A percentile compares a stretch with the other conserved stretches of the same genome.
Evolutionary conservation across 495 filamentous ascomycete genomes (phyloP).

Genomic region (Bacidia rubella): DNA sequence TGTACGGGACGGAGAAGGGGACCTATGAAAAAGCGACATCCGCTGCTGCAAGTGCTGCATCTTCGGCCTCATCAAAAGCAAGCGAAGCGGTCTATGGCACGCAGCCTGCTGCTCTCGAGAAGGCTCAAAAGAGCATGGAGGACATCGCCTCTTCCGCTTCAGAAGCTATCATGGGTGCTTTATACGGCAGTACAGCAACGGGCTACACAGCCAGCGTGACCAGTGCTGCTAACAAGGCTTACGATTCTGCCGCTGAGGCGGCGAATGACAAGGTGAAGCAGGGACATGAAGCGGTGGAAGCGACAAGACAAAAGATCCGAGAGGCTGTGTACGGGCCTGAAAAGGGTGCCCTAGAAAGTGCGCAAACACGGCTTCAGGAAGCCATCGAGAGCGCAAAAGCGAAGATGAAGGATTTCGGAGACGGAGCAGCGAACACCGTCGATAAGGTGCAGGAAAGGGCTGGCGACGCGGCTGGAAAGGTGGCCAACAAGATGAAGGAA

Average conservation of each 20-base stretch:
- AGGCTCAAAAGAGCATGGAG: constrained; percentile 33
- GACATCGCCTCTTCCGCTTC: constrained; percentile 38
- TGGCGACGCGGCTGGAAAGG: constrained; percentile 33
- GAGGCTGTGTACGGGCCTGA: constrained; percentile 34
- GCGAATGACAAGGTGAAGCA: constrained; percentile 24
- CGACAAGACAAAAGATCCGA: constrained; percentile 19
- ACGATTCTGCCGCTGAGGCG: constrained; percentile 21
- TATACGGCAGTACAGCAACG: constrained; percentile 38
- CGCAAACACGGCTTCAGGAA: constrained; percentile 31
- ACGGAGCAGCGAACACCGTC: constrained; percentile 24
- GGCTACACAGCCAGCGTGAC: constrained; percentile 25
- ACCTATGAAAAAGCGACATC: constrained; percentile 39
- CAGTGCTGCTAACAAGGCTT: constrained; percentile 24
- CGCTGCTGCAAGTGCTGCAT: constrained; percentile 35
- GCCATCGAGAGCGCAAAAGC: constrained; percentile 38
- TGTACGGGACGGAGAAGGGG: constrained; percentile 47
- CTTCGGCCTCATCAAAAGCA: constrained; percentile 32
- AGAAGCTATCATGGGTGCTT: constrained; percentile 35
- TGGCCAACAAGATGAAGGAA: constrained; percentile 28
- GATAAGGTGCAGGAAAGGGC: constrained; percentile 28
- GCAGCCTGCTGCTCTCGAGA: constrained; percentile 34
- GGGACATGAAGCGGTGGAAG: constrained; percentile 18
- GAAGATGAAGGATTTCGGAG: constrained; percentile 32
- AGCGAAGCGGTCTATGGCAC: constrained; percentile 46
- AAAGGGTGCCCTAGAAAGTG: constrained; percentile 42